Evolutionary conservation across 2,329 filamentous ascomycete species (phyloP).

Genomic region (Aureobasidium sp.): DNA sequence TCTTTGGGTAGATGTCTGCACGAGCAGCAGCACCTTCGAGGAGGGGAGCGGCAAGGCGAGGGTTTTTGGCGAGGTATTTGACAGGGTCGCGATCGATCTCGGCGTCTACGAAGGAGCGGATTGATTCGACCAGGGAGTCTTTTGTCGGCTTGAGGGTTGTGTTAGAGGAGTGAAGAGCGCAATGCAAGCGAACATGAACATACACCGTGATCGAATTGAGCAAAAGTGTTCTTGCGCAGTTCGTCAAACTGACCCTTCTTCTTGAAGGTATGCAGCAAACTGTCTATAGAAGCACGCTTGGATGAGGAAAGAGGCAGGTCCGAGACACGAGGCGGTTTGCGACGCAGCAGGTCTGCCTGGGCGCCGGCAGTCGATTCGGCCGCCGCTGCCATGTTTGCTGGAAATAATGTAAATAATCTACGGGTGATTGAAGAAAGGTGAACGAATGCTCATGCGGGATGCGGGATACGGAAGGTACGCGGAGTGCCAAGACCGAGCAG

Average conservation of each 20-base stretch:
- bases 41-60: slow-evolving; percentile 76
- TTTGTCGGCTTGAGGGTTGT: slow-evolving; percentile 68
- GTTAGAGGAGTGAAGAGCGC: not conserved
- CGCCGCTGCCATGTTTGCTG: slow-evolving; percentile 25
- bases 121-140: slow-evolving; percentile 49
- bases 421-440: too few relatives aligned
- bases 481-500: slow-evolving; percentile 21
- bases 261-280: slow-evolving; percentile 82
- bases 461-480: slow-evolving; percentile 1
- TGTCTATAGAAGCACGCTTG: slow-evolving; percentile 79
- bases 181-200: slow-evolving; percentile 26
- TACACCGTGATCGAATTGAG: slow-evolving; percentile 77
- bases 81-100: slow-evolving; percentile 79
- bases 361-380: slow-evolving; percentile 15
- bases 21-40: slow-evolving; percentile 83
- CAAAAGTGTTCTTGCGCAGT: slow-evolving; percentile 80
- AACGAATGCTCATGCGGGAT: too few relatives aligned
- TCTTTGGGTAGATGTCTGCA: slow-evolving; percentile 78
- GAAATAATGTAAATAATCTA: not conserved
- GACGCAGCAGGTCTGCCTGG: slow-evolving; percentile 33
- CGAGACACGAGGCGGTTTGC: slow-evolving; percentile 74
- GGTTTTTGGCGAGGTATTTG: slow-evolving; percentile 76
- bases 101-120: slow-evolving; percentile 65
- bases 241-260: slow-evolving; percentile 87
- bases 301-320: slow-evolving; percentile 79